A percentile compares a stretch with the other conserved stretches of the same genome.
Conservation (phyloP, 2,329 filamentous ascomycete species). For the Dactylellina haptotyla region DNA sequence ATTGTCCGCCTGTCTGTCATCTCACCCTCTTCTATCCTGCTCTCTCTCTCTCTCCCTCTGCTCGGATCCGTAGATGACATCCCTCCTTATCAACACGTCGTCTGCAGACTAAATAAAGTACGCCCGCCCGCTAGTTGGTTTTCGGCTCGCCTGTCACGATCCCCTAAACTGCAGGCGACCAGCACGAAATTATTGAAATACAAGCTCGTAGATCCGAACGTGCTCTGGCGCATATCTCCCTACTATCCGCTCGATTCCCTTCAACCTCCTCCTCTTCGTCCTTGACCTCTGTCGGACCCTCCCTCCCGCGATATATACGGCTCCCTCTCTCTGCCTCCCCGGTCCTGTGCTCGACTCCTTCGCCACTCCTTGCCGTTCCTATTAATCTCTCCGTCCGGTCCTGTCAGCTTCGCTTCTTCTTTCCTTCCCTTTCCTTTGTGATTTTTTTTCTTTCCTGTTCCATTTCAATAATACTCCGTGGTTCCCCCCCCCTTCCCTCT, state of each 20-base stretch:
- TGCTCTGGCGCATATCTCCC: slow-evolving; percentile 12
- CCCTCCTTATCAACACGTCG: no score
- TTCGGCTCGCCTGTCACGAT: slow-evolving; percentile 23
- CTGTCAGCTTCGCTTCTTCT: slow-evolving; percentile 1
- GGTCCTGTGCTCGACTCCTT: not conserved
- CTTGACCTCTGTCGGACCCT: not conserved
- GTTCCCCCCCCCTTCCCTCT: no score
- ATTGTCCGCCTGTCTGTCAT: not conserved
- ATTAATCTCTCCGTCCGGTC: not conserved
- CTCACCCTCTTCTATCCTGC: not conserved
- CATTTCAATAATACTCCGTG: no score
- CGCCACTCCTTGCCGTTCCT: slow-evolving; percentile 3
- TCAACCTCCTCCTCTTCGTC: not conserved
- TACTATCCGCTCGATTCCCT: slow-evolving; percentile 10
- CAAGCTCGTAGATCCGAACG: slow-evolving; percentile 26
- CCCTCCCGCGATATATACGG: not conserved
- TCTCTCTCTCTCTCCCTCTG: no score
- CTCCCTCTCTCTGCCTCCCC: not conserved
- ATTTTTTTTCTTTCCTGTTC: no score
- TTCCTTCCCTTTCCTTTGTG: not conserved
- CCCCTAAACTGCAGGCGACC: slow-evolving; percentile 18
- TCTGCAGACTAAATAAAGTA: not conserved
- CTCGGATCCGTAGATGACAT: no score
- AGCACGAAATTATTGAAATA: not conserved
- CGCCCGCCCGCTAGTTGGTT: not conserved